A percentile compares a stretch with the other conserved stretches of the same genome.
Evolutionary conservation across 1,284 basidiomycete species (phyloP).

Genomic region (Peniophora sp.): DNA sequence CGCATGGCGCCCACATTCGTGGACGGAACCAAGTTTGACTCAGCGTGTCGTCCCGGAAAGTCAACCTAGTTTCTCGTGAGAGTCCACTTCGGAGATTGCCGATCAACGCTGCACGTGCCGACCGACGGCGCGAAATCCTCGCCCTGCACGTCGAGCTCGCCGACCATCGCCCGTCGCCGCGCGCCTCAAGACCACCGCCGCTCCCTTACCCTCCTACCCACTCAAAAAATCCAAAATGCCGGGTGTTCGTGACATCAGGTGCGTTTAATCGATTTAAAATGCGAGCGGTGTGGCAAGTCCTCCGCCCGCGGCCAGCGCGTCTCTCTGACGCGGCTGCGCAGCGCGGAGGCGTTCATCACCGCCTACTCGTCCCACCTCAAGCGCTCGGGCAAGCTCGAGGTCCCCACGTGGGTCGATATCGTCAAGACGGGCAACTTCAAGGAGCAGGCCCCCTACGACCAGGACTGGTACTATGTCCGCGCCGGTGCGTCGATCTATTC

Average conservation of each 20-base stretch:
- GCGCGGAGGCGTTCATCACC: slow-evolving; percentile 85
- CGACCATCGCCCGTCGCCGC: too few species aligned
- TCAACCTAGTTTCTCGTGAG: too few species aligned
- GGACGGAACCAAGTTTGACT: too few species aligned
- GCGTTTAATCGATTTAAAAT: slow-evolving; percentile 17
- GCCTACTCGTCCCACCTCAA: slow-evolving; percentile 94
- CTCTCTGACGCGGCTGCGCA: slow-evolving; percentile 22
- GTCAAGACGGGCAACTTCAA: slow-evolving; percentile 99
- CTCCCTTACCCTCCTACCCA: too few species aligned
- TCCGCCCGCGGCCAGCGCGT: slow-evolving; percentile 1
- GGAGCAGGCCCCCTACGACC: slow-evolving; percentile 98
- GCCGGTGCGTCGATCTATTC: slow-evolving; percentile 57
- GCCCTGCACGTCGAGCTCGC: too few species aligned
- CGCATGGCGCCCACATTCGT: too few species aligned
- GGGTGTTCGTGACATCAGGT: slow-evolving; percentile 90
- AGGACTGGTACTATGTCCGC: slow-evolving; percentile 99
- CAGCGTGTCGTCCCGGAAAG: too few species aligned
- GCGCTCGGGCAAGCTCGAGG: slow-evolving; percentile 95
- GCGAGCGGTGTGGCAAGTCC: not conserved
- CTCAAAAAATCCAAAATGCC: slow-evolving; percentile 63
- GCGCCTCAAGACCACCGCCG: too few species aligned
- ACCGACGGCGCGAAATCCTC: too few species aligned
- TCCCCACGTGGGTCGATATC: slow-evolving; percentile 98
- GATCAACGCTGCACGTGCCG: too few species aligned
- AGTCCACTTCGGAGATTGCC: too few species aligned